Percentiles rank a stretch among this genome's conserved stretches.
Conservation (phyloP, 495 filamentous ascomycete genomes). For the Penicillium daleae region DNA sequence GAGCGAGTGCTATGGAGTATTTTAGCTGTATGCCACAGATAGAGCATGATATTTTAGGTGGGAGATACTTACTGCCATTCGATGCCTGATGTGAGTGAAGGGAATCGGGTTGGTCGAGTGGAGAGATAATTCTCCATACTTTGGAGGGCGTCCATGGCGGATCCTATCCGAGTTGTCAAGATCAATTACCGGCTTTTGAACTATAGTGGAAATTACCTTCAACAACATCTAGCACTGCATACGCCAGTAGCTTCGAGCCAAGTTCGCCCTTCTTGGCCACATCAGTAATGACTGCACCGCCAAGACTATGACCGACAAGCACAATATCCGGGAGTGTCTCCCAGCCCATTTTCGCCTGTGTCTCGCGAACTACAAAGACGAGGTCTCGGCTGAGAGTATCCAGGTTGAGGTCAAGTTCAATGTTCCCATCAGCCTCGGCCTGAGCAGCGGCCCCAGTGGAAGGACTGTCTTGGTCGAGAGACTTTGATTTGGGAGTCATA, state of each 20-base stretch:
- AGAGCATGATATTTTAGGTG: not conserved
- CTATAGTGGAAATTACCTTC: slow-evolving; percentile 58
- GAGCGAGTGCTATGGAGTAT: slow-evolving; percentile 62
- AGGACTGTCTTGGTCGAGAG: slow-evolving; percentile 11
- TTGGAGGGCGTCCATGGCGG: slow-evolving; percentile 88
- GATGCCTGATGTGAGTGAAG: slow-evolving; percentile 73
- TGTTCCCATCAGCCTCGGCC: slow-evolving; percentile 37
- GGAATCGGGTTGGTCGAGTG: slow-evolving; percentile 79
- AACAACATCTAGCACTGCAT: slow-evolving; percentile 93
- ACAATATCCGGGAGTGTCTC: slow-evolving; percentile 70
- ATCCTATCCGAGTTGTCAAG: slow-evolving; percentile 43
- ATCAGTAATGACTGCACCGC: slow-evolving; percentile 92
- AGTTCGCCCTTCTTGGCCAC: slow-evolving; percentile 69
- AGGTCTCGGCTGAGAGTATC: slow-evolving; percentile 75
- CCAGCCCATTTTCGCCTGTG: slow-evolving; percentile 70
- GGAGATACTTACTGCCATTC: slow-evolving; percentile 78
- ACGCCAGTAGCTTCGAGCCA: slow-evolving; percentile 73
- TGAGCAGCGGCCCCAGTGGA: slow-evolving; percentile 22
- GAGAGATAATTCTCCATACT: slow-evolving; percentile 92
- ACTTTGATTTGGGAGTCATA: slow-evolving; percentile 28
- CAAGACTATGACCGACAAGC: slow-evolving; percentile 91
- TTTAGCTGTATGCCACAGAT: not conserved
- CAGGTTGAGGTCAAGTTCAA: slow-evolving; percentile 63
- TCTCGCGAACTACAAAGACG: slow-evolving; percentile 65
- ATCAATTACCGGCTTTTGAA: not conserved